phyloP scores from a whole-genome alignment of 2,329 filamentous ascomycete genomes.

The Tolypocladium inflatum region DNA sequence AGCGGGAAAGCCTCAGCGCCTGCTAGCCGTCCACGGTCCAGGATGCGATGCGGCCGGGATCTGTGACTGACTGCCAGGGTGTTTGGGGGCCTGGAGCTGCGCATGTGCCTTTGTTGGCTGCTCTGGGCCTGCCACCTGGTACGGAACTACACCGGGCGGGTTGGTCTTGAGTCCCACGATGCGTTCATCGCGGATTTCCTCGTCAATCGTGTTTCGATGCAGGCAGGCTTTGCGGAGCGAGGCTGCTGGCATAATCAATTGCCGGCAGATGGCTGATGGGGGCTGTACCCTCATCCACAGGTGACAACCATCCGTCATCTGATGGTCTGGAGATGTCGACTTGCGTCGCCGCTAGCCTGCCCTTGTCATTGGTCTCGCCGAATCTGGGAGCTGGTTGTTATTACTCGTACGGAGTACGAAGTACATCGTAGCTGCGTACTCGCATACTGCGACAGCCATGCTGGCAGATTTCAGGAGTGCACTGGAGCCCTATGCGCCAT shows the following conservation, averaged over 20 bases:
- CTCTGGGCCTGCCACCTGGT: neutral
- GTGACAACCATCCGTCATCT: neutral
- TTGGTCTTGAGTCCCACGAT: neutral
- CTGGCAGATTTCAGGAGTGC: constrained; percentile 1
- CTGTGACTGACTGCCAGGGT: neutral
- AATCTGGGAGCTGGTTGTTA: neutral
- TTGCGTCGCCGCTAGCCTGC: neutral
- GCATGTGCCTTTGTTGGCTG: neutral
- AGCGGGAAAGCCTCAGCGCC: neutral
- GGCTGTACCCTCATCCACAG: neutral
- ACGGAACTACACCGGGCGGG: neutral
- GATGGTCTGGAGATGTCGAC: neutral
- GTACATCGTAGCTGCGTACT: no score
- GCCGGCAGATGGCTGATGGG: neutral
- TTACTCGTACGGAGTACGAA: neutral
- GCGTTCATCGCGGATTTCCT: neutral
- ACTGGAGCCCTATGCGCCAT: neutral
- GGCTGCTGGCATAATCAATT: neutral
- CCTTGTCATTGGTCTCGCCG: neutral
- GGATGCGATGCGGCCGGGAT: neutral
- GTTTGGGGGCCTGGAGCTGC: neutral
- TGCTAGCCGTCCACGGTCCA: neutral
- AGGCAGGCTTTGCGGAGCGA: neutral
- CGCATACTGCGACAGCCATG: neutral
- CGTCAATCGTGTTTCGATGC: neutral